Evolutionary conservation across 1,284 basidiomycete species (phyloP).

Genomic region (Puccinia sorghi): DNA sequence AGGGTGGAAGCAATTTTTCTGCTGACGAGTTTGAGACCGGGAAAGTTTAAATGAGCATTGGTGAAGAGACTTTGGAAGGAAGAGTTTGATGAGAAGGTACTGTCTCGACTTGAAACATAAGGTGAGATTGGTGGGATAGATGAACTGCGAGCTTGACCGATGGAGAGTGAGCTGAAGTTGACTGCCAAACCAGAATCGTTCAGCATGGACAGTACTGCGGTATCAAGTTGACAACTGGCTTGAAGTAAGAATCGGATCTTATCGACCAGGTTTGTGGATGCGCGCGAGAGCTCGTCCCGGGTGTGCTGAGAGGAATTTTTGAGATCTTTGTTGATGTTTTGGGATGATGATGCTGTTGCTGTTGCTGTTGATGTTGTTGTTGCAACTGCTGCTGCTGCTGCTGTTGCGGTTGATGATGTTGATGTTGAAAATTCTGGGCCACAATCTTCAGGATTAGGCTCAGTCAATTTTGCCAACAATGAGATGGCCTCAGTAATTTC

Average conservation of each 20-base stretch:
- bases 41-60: conserved; percentile 16
- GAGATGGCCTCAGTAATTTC: conserved; percentile 30
- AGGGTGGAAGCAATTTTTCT: conserved; percentile 61
- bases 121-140: conserved; percentile 34
- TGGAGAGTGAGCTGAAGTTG: conserved; percentile 62
- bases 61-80: conserved; percentile 16
- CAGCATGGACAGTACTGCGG: conserved; percentile 24
- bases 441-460: conserved; percentile 26
- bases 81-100: conserved; percentile 41
- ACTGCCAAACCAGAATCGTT: conserved; percentile 58
- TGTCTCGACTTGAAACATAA: conserved; percentile 45
- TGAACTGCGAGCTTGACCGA: conserved; percentile 52
- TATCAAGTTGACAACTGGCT: conserved; percentile 42
- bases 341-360: neutral
- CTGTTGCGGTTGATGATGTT: neutral
- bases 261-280: conserved; percentile 27
- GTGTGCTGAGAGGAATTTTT: neutral
- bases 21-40: conserved; percentile 59
- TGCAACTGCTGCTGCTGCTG: too few species aligned
- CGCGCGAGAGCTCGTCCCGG: conserved; percentile 32
- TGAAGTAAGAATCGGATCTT: conserved; percentile 46
- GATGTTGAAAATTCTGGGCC: neutral
- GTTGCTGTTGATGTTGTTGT: too few species aligned
- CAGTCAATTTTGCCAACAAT: conserved; percentile 21
- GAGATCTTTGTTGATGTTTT: neutral